Conservation (phyloP, 164 flowering plant species). For the Paratinospora sagittata region DNA sequence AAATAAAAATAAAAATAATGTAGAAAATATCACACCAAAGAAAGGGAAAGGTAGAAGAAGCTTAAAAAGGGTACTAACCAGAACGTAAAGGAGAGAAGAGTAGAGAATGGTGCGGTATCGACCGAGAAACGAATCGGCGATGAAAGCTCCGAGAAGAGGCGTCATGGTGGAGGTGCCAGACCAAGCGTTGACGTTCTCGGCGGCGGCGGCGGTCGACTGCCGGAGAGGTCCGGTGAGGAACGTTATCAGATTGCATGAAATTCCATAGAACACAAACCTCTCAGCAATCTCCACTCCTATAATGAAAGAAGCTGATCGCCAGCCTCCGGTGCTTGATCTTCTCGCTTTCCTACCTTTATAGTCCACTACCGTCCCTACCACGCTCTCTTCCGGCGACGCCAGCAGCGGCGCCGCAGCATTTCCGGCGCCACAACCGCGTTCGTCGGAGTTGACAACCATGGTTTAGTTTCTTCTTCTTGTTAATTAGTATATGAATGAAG, state of each 20-base stretch:
- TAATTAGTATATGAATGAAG: no score
- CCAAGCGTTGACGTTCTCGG: background rate
- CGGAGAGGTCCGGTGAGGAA: slow-evolving; percentile 31
- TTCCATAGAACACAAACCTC: slow-evolving; percentile 39
- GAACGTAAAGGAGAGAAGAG: slow-evolving; percentile 26
- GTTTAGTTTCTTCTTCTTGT: no score
- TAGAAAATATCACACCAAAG: no score
- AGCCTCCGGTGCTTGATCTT: slow-evolving; percentile 29
- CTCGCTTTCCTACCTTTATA: slow-evolving; percentile 23
- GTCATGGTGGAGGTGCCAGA: no score
- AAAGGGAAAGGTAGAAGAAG: no score
- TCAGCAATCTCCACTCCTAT: slow-evolving; percentile 46
- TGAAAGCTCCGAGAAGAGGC: slow-evolving; percentile 23
- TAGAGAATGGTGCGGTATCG: slow-evolving; percentile 28
- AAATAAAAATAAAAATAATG: no score
- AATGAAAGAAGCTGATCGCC: slow-evolving; percentile 44
- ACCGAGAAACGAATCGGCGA: slow-evolving; percentile 32
- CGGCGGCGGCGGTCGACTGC: background rate
- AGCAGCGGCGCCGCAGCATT: no score
- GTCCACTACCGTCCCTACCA: slow-evolving; percentile 32
- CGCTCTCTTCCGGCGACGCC: no score
- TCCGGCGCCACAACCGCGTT: no score
- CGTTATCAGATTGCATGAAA: slow-evolving; percentile 32
- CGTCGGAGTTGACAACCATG: no score
- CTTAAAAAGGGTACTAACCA: slow-evolving; percentile 23